Conservation (phyloP, 768 basidiomycete species). For the Rhodotorula sphaerocarpa region DNA sequence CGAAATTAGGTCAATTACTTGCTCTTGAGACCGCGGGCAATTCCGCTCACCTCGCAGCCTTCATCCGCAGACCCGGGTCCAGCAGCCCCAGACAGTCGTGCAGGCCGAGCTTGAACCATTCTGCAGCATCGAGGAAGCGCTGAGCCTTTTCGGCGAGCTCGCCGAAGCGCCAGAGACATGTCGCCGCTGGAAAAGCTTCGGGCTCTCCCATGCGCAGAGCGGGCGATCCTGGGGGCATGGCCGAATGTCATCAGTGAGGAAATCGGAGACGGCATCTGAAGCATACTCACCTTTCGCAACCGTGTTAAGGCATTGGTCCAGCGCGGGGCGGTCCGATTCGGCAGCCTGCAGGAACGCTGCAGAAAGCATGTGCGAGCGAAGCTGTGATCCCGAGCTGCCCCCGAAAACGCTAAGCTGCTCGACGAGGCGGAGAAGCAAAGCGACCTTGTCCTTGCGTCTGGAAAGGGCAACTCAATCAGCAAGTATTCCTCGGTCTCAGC, state of each 20-base stretch:
- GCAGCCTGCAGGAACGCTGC: background rate
- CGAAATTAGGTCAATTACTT: accelerated
- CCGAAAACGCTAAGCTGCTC: background rate
- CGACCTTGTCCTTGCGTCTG: background rate
- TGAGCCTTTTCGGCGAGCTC: background rate
- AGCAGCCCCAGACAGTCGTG: background rate
- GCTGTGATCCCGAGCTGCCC: background rate
- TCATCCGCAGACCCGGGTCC: background rate
- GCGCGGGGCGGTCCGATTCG: background rate
- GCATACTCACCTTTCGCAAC: background rate
- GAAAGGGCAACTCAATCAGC: background rate
- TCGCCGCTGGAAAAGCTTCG: constrained; percentile 2
- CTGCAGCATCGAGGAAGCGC: background rate
- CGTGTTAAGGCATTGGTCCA: background rate
- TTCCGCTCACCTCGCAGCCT: background rate
- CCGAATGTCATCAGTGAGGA: no score
- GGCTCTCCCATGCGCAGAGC: background rate
- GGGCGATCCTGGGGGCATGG: background rate
- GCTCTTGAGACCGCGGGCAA: no score
- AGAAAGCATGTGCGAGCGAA: background rate
- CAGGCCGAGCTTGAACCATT: constrained; percentile 1
- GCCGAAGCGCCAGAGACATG: constrained; percentile 10
- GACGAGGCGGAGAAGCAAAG: background rate
- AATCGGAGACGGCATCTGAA: background rate
- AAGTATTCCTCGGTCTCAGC: background rate